phyloP scores from a whole-genome alignment of 2,329 filamentous ascomycete species.

The Ophiostoma ulmi region DNA sequence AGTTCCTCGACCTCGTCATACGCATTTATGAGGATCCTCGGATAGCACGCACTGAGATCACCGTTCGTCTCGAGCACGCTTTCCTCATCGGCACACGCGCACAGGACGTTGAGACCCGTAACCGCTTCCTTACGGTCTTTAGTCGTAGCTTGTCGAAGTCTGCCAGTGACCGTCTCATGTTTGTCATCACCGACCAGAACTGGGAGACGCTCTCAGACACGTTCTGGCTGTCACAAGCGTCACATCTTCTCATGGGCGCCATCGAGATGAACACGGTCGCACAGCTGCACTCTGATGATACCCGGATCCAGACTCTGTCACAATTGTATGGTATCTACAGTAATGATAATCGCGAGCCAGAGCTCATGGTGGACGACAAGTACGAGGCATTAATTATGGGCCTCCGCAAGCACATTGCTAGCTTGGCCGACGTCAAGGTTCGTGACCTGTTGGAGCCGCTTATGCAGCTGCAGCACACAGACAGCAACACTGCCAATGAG shows the following conservation, averaged over 20 bases:
- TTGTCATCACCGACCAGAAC: constrained; percentile 86
- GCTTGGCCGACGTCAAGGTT: constrained; percentile 79
- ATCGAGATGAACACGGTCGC: constrained; percentile 78
- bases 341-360: constrained; percentile 60
- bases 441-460: constrained; percentile 87
- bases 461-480: constrained; percentile 84
- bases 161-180: constrained; percentile 80
- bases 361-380: constrained; percentile 72
- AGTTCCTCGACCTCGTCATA: constrained; percentile 93
- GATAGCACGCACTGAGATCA: constrained; percentile 89
- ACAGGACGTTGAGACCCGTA: constrained; percentile 92
- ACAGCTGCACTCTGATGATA: constrained; percentile 77
- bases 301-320: constrained; percentile 69
- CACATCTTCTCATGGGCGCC: constrained; percentile 84
- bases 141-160: constrained; percentile 91
- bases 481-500: constrained; percentile 73
- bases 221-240: constrained; percentile 95
- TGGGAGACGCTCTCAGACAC: constrained; percentile 94
- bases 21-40: constrained; percentile 97
- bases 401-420: constrained; percentile 76
- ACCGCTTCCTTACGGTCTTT: constrained; percentile 93
- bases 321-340: constrained; percentile 67
- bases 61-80: constrained; percentile 94
- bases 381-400: constrained; percentile 72
- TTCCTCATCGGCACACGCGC: constrained; percentile 94